Conservation (phyloP, 495 filamentous ascomycete species). For the Oidiodendron maius region DNA sequence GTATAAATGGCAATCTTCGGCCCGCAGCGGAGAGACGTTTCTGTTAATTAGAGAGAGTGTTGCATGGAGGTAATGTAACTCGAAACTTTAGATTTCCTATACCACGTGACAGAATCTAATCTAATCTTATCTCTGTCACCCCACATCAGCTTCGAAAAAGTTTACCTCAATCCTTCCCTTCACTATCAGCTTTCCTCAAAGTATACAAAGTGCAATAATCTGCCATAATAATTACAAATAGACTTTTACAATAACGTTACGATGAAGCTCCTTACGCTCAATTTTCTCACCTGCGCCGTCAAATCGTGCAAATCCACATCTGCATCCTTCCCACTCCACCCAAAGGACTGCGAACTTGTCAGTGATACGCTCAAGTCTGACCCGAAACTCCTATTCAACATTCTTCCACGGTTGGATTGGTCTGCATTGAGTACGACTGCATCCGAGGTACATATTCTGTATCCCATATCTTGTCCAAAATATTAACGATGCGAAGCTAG, state of each 20-base stretch:
- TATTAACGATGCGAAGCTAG: constrained; percentile 49
- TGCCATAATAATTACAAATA: too few species aligned
- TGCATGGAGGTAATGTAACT: too few species aligned
- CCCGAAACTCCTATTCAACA: constrained; percentile 68
- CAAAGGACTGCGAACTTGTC: constrained; percentile 82
- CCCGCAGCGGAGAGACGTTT: too few species aligned
- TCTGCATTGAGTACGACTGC: constrained; percentile 64
- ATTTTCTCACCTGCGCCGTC: constrained; percentile 94
- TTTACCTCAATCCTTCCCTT: neutral
- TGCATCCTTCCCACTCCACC: constrained; percentile 81
- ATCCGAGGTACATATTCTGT: constrained; percentile 58
- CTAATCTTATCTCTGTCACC: constrained; percentile 4
- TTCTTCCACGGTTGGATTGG: constrained; percentile 89
- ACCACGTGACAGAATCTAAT: constrained; percentile 3
- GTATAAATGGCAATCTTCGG: too few species aligned
- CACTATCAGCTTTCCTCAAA: neutral
- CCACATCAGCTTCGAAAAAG: neutral
- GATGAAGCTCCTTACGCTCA: constrained; percentile 96
- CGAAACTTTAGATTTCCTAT: too few species aligned
- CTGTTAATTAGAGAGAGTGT: too few species aligned
- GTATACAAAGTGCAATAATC: too few species aligned
- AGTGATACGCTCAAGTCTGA: constrained; percentile 76
- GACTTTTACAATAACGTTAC: too few species aligned
- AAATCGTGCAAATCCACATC: constrained; percentile 81
- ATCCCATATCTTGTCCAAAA: constrained; percentile 6